phyloP scores from a whole-genome alignment of 371 early-diverging fungal species.

The Haplosporangium sp. region DNA sequence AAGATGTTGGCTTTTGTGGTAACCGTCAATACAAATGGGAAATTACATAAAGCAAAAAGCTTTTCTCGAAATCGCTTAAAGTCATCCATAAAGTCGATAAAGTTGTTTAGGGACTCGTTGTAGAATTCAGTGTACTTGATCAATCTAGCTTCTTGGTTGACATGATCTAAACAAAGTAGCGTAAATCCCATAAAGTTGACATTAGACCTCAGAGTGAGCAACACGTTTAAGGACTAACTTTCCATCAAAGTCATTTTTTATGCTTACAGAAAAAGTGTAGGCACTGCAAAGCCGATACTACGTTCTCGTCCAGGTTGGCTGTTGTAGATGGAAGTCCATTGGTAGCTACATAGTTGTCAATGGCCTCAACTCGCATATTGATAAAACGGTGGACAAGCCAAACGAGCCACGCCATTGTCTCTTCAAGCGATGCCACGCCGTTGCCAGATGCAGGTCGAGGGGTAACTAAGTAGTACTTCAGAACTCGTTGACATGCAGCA shows the following conservation, averaged over 20 bases:
- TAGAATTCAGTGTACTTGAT: conserved; percentile 68
- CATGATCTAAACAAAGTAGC: conserved; percentile 25
- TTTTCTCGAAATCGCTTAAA: conserved; percentile 73
- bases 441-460: conserved; percentile 39
- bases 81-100: conserved; percentile 77
- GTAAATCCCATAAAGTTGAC: not conserved
- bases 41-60: conserved; percentile 72
- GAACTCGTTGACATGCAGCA: conserved; percentile 33
- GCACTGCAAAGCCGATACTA: conserved; percentile 46
- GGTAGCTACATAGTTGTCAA: conserved; percentile 34
- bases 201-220: no score
- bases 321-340: conserved; percentile 41
- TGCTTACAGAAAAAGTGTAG: conserved; percentile 42
- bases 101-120: conserved; percentile 71
- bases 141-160: conserved; percentile 48
- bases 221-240: no score
- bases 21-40: conserved; percentile 74
- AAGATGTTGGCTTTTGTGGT: conserved; percentile 76
- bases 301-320: conserved; percentile 40
- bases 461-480: conserved; percentile 49
- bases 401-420: conserved; percentile 56
- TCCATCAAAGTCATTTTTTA: no score
- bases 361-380: conserved; percentile 45
- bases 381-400: conserved; percentile 53
- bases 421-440: conserved; percentile 46